Conservation (phyloP, 1,284 basidiomycete species). For the Fomitopsis schrenkii region DNA sequence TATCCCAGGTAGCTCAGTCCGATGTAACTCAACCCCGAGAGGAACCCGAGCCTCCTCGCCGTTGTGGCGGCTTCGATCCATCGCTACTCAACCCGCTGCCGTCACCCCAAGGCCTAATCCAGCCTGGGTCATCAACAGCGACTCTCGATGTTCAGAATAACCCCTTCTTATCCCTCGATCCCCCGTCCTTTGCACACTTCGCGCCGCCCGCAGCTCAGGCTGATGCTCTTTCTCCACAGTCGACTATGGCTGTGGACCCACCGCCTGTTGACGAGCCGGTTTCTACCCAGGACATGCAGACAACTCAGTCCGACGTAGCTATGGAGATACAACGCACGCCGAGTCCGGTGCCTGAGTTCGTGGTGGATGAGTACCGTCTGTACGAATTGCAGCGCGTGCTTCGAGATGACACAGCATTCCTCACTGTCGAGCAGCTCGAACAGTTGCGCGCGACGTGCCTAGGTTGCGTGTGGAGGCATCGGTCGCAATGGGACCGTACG, state of each 20-base stretch:
- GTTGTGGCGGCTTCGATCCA: slow-evolving; percentile 47
- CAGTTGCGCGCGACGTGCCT: slow-evolving; percentile 86
- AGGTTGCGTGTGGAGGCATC: slow-evolving; percentile 75
- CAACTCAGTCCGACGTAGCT: slow-evolving; percentile 22
- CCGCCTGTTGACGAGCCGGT: not conserved
- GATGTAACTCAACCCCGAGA: not conserved
- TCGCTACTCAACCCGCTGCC: slow-evolving; percentile 53
- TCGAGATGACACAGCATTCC: slow-evolving; percentile 44
- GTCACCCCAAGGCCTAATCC: slow-evolving; percentile 17
- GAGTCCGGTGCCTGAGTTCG: slow-evolving; percentile 65
- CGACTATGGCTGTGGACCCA: not conserved
- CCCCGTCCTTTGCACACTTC: not conserved
- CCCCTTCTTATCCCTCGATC: not conserved
- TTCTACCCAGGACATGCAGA: not conserved
- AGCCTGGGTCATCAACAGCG: slow-evolving; percentile 12
- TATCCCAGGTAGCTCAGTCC: slow-evolving; percentile 16
- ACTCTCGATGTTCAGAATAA: slow-evolving; percentile 13
- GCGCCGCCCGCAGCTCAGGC: not conserved
- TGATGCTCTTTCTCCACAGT: not conserved
- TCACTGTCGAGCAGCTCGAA: slow-evolving; percentile 89
- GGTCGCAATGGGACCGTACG: slow-evolving; percentile 82
- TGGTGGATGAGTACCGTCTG: slow-evolving; percentile 46
- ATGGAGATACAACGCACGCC: slow-evolving; percentile 56
- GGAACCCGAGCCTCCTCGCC: slow-evolving; percentile 15
- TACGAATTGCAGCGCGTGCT: slow-evolving; percentile 43